Evolutionary conservation across 208 protist genomes (phyloP), one percentile per base, ranked within the genome.

Genomic region (Trypanosoma cruzi): DNA sequence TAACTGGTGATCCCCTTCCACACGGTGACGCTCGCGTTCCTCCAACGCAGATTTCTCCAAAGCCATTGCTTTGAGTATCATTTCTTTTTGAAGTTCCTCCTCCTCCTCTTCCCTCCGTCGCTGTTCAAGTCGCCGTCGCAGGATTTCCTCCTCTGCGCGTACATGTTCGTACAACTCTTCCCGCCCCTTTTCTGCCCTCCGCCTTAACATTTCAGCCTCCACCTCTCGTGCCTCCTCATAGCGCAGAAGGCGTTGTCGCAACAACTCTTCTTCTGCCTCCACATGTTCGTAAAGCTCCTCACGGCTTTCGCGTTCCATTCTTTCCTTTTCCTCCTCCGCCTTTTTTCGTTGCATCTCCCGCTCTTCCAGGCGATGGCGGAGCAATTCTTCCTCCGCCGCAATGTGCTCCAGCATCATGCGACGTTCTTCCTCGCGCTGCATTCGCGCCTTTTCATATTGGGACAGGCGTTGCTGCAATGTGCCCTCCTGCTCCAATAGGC

Each of bases 91-190:
- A 16, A 63, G 70, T 52, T 77, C 71, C 20, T 80, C 46, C 64
- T 81, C 42, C 16, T 55, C 73, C 28, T 58, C 63, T 8, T 68
- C 73, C 34, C 80, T 72, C 26, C 77, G 75, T 71, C 80, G 77
- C 73, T 81, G 53, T 46, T 82, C 67, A 36, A 93, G 59, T 42
- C 84, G 82, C 26, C 75, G 62, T 13, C 80, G 85, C 37, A 93
- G 68, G 29, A 86, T 18, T 44, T 88, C 82, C 75, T 96, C 90
- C 65, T 87, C 76, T 29, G 81, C 80, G 20, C 59, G 63, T n/a
- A 89, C 55, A 68, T 93, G 85, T 68, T 93, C 90, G 26, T 84
- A 81, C 0, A 93, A 49, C 50, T 84, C 63, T 24, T 78, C 72
- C 72, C 80, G 79, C 63, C 67, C 50, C 66, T 82, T 64, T 57